Percentiles rank a stretch among this genome's conserved stretches.
Evolutionary conservation across 768 basidiomycete genomes (phyloP).

Genomic region (Boletus coccyginus): DNA sequence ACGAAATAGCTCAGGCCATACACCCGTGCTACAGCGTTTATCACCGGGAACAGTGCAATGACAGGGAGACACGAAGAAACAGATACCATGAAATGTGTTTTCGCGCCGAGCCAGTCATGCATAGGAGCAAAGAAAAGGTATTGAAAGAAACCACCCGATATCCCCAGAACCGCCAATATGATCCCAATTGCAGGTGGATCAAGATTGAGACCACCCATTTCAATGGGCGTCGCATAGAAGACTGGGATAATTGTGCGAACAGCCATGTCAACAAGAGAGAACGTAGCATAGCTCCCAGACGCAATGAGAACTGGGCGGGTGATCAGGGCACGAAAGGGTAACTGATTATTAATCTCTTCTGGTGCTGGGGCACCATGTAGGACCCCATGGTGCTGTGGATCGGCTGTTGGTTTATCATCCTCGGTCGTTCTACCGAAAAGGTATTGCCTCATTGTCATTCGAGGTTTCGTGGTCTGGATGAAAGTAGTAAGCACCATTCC

Average conservation of each 20-base stretch:
- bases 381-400: background rate
- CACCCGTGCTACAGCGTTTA: conserved; percentile 35
- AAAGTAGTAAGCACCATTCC: background rate
- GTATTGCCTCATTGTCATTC: conserved; percentile 15
- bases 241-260: conserved; percentile 45
- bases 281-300: conserved; percentile 56
- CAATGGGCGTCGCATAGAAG: conserved; percentile 31
- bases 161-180: conserved; percentile 24
- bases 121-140: conserved; percentile 58
- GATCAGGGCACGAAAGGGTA: conserved; percentile 50
- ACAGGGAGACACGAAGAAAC: conserved; percentile 47
- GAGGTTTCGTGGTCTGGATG: conserved; percentile 15
- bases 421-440: conserved; percentile 11
- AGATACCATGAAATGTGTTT: conserved; percentile 51
- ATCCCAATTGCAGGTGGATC: conserved; percentile 31
- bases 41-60: conserved; percentile 41
- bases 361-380: background rate
- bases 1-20: conserved; percentile 42
- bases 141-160: conserved; percentile 46
- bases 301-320: conserved; percentile 53
- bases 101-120: conserved; percentile 57
- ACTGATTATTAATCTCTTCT: conserved; percentile 19
- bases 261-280: conserved; percentile 63
- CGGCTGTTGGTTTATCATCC: background rate
- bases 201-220: conserved; percentile 28